Percentiles rank a stretch among this genome's conserved stretches.
Conservation (phyloP, 2,329 filamentous ascomycete genomes). For the Alternaria arbusti region DNA sequence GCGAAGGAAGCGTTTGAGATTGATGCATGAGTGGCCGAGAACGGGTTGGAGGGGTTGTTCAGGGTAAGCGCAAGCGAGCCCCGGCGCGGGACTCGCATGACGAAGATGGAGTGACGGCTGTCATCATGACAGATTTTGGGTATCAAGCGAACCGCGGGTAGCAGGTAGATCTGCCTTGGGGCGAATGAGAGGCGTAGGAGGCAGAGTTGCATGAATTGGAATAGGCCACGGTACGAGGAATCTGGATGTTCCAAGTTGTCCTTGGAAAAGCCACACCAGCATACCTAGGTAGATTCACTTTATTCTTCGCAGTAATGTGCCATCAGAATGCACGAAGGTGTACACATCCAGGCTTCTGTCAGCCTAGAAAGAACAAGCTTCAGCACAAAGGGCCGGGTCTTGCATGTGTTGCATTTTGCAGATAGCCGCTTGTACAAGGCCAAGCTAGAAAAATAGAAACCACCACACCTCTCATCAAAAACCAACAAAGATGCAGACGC, state of each 20-base stretch:
- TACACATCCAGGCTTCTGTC: not conserved
- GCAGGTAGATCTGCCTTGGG: not conserved
- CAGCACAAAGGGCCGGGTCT: not conserved
- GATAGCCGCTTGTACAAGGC: not conserved
- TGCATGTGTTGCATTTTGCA: not conserved
- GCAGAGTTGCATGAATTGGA: not conserved
- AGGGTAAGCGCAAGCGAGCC: constrained; percentile 1
- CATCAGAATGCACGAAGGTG: not conserved
- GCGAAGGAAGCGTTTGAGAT: constrained; percentile 15
- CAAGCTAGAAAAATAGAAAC: constrained; percentile 3
- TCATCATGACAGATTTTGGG: constrained; percentile 19
- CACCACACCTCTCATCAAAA: constrained; percentile 10
- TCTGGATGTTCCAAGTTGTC: not conserved
- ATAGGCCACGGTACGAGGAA: not conserved
- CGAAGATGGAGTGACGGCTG: constrained; percentile 9
- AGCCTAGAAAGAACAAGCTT: not conserved
- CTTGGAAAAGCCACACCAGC: not conserved
- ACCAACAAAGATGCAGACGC: constrained; percentile 7
- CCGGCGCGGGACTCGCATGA: constrained; percentile 1
- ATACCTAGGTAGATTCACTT: not conserved
- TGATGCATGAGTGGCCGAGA: constrained; percentile 9
- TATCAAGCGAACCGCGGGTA: not conserved
- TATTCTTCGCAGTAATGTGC: not conserved
- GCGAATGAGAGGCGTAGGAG: not conserved
- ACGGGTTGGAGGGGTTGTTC: not conserved